These are phyloP conservation scores for Leptographium wingfieldii DNA, from an alignment of 2,329 filamentous ascomycete genomes.

Conservation along the genomic window DNA sequence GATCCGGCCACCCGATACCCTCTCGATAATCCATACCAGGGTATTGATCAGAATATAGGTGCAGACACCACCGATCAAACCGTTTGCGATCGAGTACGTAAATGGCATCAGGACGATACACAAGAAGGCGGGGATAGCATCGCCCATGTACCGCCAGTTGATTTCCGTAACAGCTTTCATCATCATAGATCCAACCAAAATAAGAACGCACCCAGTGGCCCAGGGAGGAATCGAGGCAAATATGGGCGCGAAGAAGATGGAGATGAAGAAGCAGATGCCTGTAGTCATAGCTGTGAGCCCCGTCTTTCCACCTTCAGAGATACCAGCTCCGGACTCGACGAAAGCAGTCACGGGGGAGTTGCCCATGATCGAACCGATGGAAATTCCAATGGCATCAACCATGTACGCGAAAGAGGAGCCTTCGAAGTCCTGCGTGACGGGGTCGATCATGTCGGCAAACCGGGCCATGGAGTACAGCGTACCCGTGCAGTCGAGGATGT, in stretches of 20 bases:
- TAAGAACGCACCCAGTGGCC: constrained; percentile 61
- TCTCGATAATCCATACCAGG: constrained; percentile 31
- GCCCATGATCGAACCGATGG: constrained; percentile 55
- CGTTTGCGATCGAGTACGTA: constrained; percentile 65
- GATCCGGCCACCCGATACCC: constrained; percentile 26
- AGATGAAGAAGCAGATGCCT: constrained; percentile 56
- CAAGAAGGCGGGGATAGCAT: constrained; percentile 61
- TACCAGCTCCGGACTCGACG: constrained; percentile 63
- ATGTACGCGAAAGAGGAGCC: constrained; percentile 70
- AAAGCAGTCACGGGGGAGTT: constrained; percentile 61
- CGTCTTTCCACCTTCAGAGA: constrained; percentile 62
- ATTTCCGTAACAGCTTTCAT: constrained; percentile 59
- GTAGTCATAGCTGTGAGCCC: constrained; percentile 58
- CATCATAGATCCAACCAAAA: constrained; percentile 64
- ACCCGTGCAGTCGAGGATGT: constrained; percentile 65
- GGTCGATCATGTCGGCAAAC: constrained; percentile 45
- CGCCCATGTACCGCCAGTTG: constrained; percentile 65
- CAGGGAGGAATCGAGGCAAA: constrained; percentile 66
- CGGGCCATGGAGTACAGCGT: constrained; percentile 69
- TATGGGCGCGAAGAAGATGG: constrained; percentile 63
- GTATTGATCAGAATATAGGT: constrained; percentile 36
- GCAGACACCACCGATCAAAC: constrained; percentile 53
- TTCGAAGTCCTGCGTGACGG: constrained; percentile 66
- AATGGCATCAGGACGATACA: constrained; percentile 65
- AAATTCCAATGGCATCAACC: constrained; percentile 57